phyloP scores from a whole-genome alignment of 2,329 filamentous ascomycete species.

The Aspergillus pseudoterreus region DNA sequence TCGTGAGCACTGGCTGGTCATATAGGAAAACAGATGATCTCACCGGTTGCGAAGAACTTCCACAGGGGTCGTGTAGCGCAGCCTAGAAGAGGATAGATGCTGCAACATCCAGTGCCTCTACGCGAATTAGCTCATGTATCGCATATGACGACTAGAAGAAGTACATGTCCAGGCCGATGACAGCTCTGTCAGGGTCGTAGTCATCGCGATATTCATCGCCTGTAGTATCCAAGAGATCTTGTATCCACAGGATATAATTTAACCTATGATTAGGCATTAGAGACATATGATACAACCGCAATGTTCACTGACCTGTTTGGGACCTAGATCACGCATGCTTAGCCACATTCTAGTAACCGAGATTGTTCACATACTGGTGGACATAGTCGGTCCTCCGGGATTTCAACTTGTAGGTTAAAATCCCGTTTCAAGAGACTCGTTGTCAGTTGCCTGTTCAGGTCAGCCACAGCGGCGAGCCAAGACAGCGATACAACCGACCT shows the following conservation, averaged over 20 bases:
- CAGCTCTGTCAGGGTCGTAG: conserved; percentile 53
- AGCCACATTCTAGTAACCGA: background rate
- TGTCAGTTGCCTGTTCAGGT: conserved; percentile 58
- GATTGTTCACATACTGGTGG: conserved; percentile 61
- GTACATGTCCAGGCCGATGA: conserved; percentile 73
- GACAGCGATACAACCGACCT: conserved; percentile 49
- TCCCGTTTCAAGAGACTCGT: conserved; percentile 72
- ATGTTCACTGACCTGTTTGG: conserved; percentile 41
- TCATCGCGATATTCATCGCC: conserved; percentile 44
- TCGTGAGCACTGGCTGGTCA: background rate
- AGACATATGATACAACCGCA: background rate
- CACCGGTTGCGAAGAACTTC: conserved; percentile 66
- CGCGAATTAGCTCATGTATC: conserved; percentile 11
- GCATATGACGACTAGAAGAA: conserved; percentile 1
- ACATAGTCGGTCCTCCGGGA: conserved; percentile 77
- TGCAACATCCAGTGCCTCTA: conserved; percentile 80
- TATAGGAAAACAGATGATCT: conserved; percentile 10
- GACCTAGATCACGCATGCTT: conserved; percentile 28
- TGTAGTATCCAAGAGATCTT: conserved; percentile 72
- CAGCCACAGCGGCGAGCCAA: conserved; percentile 4
- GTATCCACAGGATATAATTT: conserved; percentile 89
- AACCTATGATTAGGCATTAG: conserved; percentile 49
- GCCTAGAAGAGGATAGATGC: conserved; percentile 84
- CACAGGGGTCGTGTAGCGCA: conserved; percentile 65
- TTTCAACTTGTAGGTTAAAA: conserved; percentile 66